Evolutionary conservation across 1,139 yeast genomes (phyloP), one percentile per base, ranked within the genome.

Genomic region (Pichia sp.): DNA sequence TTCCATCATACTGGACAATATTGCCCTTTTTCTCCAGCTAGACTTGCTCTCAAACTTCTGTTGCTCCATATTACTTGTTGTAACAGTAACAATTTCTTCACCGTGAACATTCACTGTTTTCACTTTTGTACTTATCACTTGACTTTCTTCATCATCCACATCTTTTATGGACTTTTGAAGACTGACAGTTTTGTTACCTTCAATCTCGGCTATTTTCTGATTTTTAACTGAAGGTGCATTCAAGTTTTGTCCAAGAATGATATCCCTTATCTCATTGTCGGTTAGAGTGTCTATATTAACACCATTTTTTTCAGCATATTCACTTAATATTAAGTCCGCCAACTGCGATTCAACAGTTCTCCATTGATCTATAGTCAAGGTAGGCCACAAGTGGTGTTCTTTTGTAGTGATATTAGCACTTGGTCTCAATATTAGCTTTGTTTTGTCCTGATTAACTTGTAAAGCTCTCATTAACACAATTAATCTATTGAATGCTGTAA

Each of bases 21-120:
- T 75, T 0, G 96, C 96, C 34, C 95, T 67, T 44, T 73, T 73
- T 52, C 97, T 73, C 99, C 99, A 91, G 58, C 89, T 96, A 31
- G 88, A 80, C 58, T 79, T 81, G 3, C 96, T 85, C 33, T 80
- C 71, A 57, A 91, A 91, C 3, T 81, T 66, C 65, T 78, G 82
- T 52, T 86, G 94, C 56, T 88, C 98, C 57, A 84, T 89, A 51
- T 79, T 79, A 18, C 93, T 79, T 0, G 98, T 88, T 0, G 97
- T 88, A 18, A 91, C 95, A 0, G 95, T 93, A 31, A 84, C 81
- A 55, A 93, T 89, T 54, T 89, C 94, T 57, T 91, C 98, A 30
- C 99, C 99, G 55, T 89, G 96, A 3, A 86, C 95, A 57, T 88
- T 93, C 22, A 82, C 79, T 0, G 95, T 84, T 42, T 80, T 80